Evolutionary conservation across 1,284 basidiomycete species (phyloP).

Genomic region (Puccinia novopanici): DNA sequence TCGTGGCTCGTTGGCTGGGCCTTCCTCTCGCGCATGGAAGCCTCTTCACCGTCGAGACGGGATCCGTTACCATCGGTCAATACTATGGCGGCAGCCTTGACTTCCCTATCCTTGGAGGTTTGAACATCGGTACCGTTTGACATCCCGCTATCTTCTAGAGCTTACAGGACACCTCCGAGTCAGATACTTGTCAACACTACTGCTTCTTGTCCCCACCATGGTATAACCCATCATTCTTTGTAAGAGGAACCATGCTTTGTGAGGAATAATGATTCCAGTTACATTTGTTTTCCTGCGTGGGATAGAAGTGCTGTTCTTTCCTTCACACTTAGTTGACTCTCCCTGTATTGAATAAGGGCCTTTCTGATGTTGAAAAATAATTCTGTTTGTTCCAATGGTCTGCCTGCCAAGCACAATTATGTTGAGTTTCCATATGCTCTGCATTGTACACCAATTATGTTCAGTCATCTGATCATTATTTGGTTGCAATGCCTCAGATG

Average conservation of each 20-base stretch:
- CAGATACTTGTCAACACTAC: neutral
- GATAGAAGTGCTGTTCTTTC: too few relatives aligned
- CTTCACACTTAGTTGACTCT: too few relatives aligned
- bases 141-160: neutral
- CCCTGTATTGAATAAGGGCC: too few relatives aligned
- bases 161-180: neutral
- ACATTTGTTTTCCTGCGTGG: neutral
- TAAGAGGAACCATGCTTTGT: neutral
- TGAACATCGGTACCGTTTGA: slow-evolving; percentile 36
- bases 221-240: neutral
- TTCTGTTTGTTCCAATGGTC: too few relatives aligned
- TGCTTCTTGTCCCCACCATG: neutral
- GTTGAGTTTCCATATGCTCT: too few relatives aligned
- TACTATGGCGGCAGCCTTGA: slow-evolving; percentile 29
- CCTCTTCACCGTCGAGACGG: slow-evolving; percentile 56
- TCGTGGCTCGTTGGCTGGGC: slow-evolving; percentile 55
- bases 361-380: too few relatives aligned
- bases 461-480: too few relatives aligned
- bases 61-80: slow-evolving; percentile 49
- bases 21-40: slow-evolving; percentile 54
- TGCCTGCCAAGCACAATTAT: too few relatives aligned
- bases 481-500: too few relatives aligned
- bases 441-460: too few relatives aligned
- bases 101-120: slow-evolving; percentile 35
- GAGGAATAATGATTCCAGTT: neutral